Percentiles rank a stretch among this genome's conserved stretches.
phyloP scores from a whole-genome alignment of 257 asterid genomes.

The Nicotiana tabacum region DNA sequence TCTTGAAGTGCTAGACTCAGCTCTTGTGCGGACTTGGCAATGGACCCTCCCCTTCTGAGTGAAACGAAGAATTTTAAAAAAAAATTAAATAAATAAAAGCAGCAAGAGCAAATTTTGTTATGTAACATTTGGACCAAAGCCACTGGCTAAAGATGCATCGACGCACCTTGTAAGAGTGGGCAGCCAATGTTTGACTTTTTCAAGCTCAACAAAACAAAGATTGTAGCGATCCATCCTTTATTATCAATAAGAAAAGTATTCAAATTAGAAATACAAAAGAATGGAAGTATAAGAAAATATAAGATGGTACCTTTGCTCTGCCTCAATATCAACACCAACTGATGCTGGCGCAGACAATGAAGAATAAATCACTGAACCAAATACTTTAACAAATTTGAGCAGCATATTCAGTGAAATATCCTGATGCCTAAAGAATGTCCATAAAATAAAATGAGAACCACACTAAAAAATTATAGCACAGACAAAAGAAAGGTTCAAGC shows the following conservation, averaged over 20 bases:
- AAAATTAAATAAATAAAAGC: slow-evolving; percentile 1
- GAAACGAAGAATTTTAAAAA: neutral
- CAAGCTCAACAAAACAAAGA: slow-evolving; percentile 83
- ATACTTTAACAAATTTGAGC: slow-evolving; percentile 79
- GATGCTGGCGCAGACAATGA: slow-evolving; percentile 76
- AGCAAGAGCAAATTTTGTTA: slow-evolving; percentile 3
- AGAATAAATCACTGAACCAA: slow-evolving; percentile 84
- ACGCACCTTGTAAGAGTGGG: slow-evolving; percentile 71
- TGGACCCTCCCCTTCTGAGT: slow-evolving; percentile 81
- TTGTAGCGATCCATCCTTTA: slow-evolving; percentile 92
- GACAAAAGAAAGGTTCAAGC: neutral
- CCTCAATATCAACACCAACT: slow-evolving; percentile 96
- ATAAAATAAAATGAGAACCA: neutral
- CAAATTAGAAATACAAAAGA: neutral
- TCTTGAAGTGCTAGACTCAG: slow-evolving; percentile 83
- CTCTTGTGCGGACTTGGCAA: slow-evolving; percentile 89
- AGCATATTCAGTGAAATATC: slow-evolving; percentile 77
- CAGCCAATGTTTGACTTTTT: slow-evolving; percentile 65
- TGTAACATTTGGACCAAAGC: slow-evolving; percentile 8
- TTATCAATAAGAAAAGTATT: neutral
- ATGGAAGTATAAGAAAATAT: neutral
- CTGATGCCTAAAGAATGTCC: slow-evolving; percentile 58
- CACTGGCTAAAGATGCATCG: neutral
- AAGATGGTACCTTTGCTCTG: slow-evolving; percentile 75
- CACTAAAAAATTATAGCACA: neutral